A percentile compares a stretch with the other conserved stretches of the same genome.
phyloP scores from a whole-genome alignment of 768 basidiomycete species.

The Psilocybe tampanensis region DNA sequence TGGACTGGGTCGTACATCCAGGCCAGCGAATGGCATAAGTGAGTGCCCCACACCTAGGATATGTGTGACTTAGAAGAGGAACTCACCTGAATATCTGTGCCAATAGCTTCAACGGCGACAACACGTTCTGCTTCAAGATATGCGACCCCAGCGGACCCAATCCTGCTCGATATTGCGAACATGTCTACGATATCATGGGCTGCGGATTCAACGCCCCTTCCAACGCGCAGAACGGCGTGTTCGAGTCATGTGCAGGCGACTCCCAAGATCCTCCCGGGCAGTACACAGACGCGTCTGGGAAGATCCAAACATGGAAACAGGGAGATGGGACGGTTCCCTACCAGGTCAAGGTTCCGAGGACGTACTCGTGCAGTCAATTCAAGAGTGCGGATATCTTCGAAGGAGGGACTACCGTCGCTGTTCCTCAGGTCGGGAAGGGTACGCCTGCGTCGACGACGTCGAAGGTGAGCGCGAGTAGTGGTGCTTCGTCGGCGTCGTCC shows the following conservation, averaged over 20 bases:
- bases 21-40: slow-evolving; percentile 74
- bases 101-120: slow-evolving; percentile 69
- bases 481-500: background rate
- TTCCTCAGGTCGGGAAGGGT: slow-evolving; percentile 13
- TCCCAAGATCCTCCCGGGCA: slow-evolving; percentile 37
- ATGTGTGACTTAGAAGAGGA: too few relatives aligned
- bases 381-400: slow-evolving; percentile 31
- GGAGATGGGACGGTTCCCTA: background rate
- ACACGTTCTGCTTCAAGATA: slow-evolving; percentile 55
- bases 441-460: background rate
- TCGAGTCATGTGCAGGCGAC: slow-evolving; percentile 69
- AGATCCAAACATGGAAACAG: background rate
- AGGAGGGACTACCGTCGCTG: slow-evolving; percentile 19
- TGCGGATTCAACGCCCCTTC: background rate
- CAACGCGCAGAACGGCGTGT: slow-evolving; percentile 24
- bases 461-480: background rate
- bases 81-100: too few relatives aligned
- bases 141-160: slow-evolving; percentile 36
- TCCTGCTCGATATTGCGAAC: slow-evolving; percentile 60
- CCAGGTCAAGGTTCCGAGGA: slow-evolving; percentile 22
- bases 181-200: slow-evolving; percentile 41
- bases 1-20: slow-evolving; percentile 53
- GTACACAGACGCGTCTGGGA: slow-evolving; percentile 25
- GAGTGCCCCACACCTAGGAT: slow-evolving; percentile 23
- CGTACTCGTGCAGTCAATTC: slow-evolving; percentile 36